Percentiles rank a stretch among this genome's conserved stretches.
Evolutionary conservation across 1,284 basidiomycete genomes (phyloP).

Genomic region (Trichosporon inkin): DNA sequence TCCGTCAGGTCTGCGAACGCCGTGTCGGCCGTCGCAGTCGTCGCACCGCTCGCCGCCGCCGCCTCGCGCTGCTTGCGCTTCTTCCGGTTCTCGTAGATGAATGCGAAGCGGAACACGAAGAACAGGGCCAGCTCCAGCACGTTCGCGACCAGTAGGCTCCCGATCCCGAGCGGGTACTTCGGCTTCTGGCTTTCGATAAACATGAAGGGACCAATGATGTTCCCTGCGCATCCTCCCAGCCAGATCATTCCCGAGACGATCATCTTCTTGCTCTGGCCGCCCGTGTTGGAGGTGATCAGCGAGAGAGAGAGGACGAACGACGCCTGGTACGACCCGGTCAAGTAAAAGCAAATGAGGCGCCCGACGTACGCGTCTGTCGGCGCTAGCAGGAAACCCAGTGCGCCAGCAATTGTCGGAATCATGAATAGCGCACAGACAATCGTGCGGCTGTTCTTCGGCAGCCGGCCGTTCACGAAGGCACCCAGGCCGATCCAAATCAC

Average conservation of each 20-base stretch:
- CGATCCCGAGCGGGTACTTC: constrained; percentile 51
- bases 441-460: constrained; percentile 46
- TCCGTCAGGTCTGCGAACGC: constrained; percentile 49
- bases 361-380: constrained; percentile 47
- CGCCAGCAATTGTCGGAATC: constrained; percentile 48
- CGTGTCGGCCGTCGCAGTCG: constrained; percentile 26
- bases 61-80: constrained; percentile 42
- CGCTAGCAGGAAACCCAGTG: constrained; percentile 50
- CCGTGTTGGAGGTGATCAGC: constrained; percentile 54
- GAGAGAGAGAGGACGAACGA: constrained; percentile 54
- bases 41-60: neutral
- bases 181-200: constrained; percentile 50
- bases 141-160: constrained; percentile 50
- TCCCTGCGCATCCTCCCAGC: constrained; percentile 49
- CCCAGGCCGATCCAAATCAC: constrained; percentile 45
- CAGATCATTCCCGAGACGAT: constrained; percentile 45
- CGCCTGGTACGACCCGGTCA: constrained; percentile 53
- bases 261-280: constrained; percentile 54
- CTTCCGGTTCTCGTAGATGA: constrained; percentile 49
- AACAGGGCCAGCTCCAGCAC: constrained; percentile 48
- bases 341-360: constrained; percentile 56
- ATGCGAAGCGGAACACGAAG: constrained; percentile 49
- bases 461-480: constrained; percentile 38
- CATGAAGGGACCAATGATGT: constrained; percentile 53
- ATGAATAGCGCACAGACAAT: constrained; percentile 45